A percentile compares a stretch with the other conserved stretches of the same genome.
These are phyloP conservation scores for Orbilia blumenaviensis DNA, from an alignment of 2,329 filamentous ascomycete genomes.

Conservation along the genomic window DNA sequence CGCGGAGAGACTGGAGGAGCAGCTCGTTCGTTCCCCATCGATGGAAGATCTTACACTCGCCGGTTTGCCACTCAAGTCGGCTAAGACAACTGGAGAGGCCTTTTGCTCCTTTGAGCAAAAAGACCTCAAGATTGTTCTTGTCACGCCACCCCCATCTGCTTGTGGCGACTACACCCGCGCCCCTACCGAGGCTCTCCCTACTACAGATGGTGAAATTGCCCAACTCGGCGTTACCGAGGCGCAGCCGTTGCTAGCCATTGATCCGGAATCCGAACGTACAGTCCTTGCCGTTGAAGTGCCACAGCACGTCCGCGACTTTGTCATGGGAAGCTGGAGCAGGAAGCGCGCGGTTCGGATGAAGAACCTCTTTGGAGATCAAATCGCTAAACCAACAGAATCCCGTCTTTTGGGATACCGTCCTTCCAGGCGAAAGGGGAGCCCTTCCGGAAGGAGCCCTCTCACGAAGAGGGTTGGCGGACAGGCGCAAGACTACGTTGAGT, in stretches of 20 bases:
- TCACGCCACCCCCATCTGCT: slow-evolving; percentile 42
- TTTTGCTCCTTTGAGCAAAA: slow-evolving; percentile 49
- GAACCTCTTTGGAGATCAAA: slow-evolving; percentile 47
- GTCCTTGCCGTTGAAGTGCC: slow-evolving; percentile 49
- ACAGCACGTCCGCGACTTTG: slow-evolving; percentile 49
- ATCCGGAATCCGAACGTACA: slow-evolving; percentile 41
- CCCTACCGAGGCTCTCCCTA: slow-evolving; percentile 26
- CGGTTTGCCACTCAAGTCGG: slow-evolving; percentile 27
- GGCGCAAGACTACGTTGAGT: slow-evolving; percentile 46
- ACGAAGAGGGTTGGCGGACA: slow-evolving; percentile 28
- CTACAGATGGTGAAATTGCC: slow-evolving; percentile 37
- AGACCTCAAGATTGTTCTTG: slow-evolving; percentile 46
- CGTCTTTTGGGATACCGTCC: slow-evolving; percentile 25
- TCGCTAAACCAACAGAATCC: slow-evolving; percentile 44
- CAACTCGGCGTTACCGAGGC: slow-evolving; percentile 39
- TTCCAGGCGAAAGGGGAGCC: slow-evolving; percentile 23
- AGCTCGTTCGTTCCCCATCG: slow-evolving; percentile 47
- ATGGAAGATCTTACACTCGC: slow-evolving; percentile 38
- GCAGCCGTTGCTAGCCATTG: slow-evolving; percentile 40
- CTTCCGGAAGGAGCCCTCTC: slow-evolving; percentile 30
- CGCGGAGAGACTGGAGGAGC: slow-evolving; percentile 41
- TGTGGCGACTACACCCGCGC: slow-evolving; percentile 39
- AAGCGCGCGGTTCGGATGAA: slow-evolving; percentile 50
- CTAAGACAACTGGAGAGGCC: slow-evolving; percentile 37
- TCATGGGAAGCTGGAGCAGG: slow-evolving; percentile 52